Evolutionary conservation across 1,284 basidiomycete species (phyloP).

Genomic region (Sparassis latifolia): DNA sequence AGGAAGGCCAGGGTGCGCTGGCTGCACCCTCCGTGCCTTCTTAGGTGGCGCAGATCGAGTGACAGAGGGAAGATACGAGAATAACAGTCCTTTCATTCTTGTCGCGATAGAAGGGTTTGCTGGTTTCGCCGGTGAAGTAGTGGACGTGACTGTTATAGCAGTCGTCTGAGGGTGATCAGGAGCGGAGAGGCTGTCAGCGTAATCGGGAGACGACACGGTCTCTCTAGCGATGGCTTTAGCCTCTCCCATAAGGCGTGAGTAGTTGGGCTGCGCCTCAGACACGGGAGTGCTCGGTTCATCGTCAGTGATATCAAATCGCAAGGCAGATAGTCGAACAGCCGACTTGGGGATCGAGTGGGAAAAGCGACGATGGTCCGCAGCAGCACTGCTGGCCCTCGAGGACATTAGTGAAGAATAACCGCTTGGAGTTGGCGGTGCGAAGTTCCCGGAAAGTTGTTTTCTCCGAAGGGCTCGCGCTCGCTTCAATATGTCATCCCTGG

Average conservation of each 20-base stretch:
- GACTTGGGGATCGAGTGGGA: too few species aligned
- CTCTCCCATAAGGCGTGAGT: too few species aligned
- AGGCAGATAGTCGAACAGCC: too few species aligned
- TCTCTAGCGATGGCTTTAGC: too few species aligned
- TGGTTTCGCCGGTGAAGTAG: conserved; percentile 1
- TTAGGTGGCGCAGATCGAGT: conserved; percentile 26
- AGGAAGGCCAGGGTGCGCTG: conserved; percentile 33
- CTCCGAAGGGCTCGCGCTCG: conserved; percentile 52
- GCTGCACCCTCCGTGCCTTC: conserved; percentile 10
- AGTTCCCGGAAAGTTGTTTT: conserved; percentile 52
- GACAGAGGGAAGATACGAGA: conserved; percentile 52
- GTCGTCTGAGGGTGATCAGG: too few species aligned
- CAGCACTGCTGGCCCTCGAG: not conserved
- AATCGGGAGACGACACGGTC: too few species aligned
- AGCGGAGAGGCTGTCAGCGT: too few species aligned
- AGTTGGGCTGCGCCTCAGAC: too few species aligned
- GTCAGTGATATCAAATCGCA: too few species aligned
- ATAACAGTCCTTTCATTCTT: conserved; percentile 44
- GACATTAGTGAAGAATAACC: not conserved
- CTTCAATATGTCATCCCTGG: conserved; percentile 46
- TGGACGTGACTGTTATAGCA: too few species aligned
- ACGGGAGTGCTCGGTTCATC: too few species aligned
- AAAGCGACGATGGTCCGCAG: too few species aligned
- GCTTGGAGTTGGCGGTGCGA: conserved; percentile 44
- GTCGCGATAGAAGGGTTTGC: conserved; percentile 19